phyloP scores from a whole-genome alignment of 257 asterid species.

The Nicotiana attenuata region DNA sequence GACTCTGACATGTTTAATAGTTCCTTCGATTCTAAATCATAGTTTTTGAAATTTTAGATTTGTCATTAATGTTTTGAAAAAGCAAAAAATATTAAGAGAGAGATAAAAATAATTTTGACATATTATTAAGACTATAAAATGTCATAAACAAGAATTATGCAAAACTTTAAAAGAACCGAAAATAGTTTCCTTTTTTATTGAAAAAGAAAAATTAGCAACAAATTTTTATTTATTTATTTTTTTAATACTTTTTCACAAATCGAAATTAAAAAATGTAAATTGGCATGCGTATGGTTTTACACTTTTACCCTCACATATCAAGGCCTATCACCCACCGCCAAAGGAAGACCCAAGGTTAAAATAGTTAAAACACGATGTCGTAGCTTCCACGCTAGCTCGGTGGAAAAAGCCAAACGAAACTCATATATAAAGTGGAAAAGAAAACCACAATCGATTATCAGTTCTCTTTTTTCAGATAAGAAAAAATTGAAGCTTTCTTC shows the following conservation, averaged over 20 bases:
- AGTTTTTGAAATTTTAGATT: no score
- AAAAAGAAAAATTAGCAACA: no score
- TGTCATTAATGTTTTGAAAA: no score
- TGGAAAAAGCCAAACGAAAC: neutral
- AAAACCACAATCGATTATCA: neutral
- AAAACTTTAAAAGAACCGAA: no score
- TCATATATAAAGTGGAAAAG: neutral
- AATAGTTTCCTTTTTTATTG: no score
- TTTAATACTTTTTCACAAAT: no score
- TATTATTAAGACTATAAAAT: no score
- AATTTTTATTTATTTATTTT: no score
- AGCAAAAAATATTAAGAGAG: no score
- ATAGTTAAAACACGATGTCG: neutral
- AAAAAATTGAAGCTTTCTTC: neutral
- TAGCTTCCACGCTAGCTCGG: neutral
- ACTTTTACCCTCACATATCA: neutral
- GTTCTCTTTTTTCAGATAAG: no score
- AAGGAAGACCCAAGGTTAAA: neutral
- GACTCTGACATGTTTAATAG: neutral
- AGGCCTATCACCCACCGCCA: neutral
- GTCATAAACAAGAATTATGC: no score
- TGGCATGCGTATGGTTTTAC: neutral
- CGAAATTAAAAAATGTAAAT: neutral
- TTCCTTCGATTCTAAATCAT: neutral
- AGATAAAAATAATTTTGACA: no score